A percentile compares a stretch with the other conserved stretches of the same genome.
These are phyloP conservation scores for Pleurotus pulmonarius DNA, from an alignment of 768 basidiomycete genomes.

Conservation along the genomic window DNA sequence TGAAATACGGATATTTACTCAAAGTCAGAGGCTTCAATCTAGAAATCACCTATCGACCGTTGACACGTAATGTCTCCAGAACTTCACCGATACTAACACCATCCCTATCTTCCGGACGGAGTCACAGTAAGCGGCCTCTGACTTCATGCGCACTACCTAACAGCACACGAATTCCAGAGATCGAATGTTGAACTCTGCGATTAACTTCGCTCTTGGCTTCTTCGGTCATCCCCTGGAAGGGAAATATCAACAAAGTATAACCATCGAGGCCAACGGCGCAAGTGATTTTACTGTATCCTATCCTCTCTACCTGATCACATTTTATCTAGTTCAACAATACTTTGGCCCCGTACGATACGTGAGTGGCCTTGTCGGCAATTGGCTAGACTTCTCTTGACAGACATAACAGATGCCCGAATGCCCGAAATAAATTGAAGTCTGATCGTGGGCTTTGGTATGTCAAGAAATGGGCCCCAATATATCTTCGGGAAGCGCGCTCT, in stretches of 20 bases:
- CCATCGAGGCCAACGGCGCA: constrained; percentile 61
- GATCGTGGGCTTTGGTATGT: constrained; percentile 60
- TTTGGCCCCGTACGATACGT: constrained; percentile 81
- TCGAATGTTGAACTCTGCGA: constrained; percentile 64
- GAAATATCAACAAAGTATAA: constrained; percentile 75
- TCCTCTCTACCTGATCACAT: constrained; percentile 8
- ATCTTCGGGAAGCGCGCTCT: constrained; percentile 61
- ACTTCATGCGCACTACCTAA: background rate
- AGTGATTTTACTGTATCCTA: constrained; percentile 17
- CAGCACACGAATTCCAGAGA: constrained; percentile 36
- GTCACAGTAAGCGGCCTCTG: constrained; percentile 47
- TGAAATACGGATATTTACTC: constrained; percentile 79
- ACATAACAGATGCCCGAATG: constrained; percentile 57
- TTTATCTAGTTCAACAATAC: constrained; percentile 73
- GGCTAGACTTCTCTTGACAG: background rate
- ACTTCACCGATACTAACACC: constrained; percentile 54
- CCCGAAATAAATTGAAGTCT: constrained; percentile 38
- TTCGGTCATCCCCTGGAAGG: constrained; percentile 71
- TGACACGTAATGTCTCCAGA: constrained; percentile 24
- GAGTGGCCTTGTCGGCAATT: constrained; percentile 12
- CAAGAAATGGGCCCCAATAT: constrained; percentile 63
- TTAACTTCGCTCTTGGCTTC: constrained; percentile 72
- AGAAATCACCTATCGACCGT: no score
- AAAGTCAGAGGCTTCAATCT: constrained; percentile 32
- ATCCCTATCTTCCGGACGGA: constrained; percentile 80